Evolutionary conservation across 352 stramenopile genomes (phyloP).

Genomic region (Phytophthora aleatoria): DNA sequence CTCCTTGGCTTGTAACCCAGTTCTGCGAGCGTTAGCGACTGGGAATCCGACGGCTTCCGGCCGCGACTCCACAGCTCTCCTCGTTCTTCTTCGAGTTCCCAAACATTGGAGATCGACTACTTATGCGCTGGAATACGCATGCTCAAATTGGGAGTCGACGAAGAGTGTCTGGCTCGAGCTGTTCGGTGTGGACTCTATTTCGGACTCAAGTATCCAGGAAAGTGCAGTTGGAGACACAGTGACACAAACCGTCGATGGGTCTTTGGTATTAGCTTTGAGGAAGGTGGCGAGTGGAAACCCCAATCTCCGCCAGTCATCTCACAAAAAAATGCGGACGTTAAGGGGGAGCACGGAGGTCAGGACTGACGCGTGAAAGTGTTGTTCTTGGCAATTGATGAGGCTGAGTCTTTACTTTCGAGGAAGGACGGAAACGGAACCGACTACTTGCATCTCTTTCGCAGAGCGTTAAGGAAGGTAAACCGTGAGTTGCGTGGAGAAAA

Average conservation of each 20-base stretch:
- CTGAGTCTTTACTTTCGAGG: background rate
- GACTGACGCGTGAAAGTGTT: background rate
- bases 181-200: background rate
- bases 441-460: background rate
- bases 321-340: background rate
- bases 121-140: background rate
- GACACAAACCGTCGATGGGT: background rate
- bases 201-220: background rate
- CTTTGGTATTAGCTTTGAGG: background rate
- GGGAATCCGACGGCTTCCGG: constrained; percentile 21
- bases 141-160: background rate
- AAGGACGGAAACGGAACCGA: background rate
- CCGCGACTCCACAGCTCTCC: background rate
- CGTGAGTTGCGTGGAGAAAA: background rate
- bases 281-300: background rate
- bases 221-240: background rate
- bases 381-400: background rate
- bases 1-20: constrained; percentile 29
- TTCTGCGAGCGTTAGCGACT: constrained; percentile 17
- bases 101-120: background rate
- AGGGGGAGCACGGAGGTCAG: background rate
- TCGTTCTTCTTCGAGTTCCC: background rate
- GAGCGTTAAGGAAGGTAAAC: background rate
- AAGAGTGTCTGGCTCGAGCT: background rate
- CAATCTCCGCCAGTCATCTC: background rate